Conservation (phyloP, 2,329 filamentous ascomycete genomes). For the Epichloe aotearoae region DNA sequence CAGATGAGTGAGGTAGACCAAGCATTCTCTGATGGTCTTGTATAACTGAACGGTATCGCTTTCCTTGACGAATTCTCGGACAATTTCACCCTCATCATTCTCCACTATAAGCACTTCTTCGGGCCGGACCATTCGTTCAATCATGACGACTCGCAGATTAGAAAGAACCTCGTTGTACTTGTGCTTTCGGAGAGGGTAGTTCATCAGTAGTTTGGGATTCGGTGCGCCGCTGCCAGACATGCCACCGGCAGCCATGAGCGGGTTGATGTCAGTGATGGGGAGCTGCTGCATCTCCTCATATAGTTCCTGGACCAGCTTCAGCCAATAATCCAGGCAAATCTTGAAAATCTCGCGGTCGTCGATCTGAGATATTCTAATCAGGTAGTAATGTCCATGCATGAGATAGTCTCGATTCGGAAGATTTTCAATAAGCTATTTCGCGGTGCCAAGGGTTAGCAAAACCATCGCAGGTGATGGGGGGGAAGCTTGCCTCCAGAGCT, state of each 20-base stretch:
- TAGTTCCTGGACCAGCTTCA: constrained; percentile 91
- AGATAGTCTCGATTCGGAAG: constrained; percentile 91
- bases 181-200: constrained; percentile 91
- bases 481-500: constrained; percentile 9
- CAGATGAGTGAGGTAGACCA: constrained; percentile 93
- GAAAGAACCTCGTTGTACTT: constrained; percentile 92
- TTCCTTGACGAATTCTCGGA: constrained; percentile 98
- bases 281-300: constrained; percentile 98
- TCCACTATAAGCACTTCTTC: constrained; percentile 99
- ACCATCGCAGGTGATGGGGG: background rate
- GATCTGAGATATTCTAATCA: constrained; percentile 96
- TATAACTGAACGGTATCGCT: constrained; percentile 98
- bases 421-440: constrained; percentile 70
- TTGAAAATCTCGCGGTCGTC: constrained; percentile 99
- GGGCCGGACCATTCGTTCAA: constrained; percentile 97
- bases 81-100: constrained; percentile 97
- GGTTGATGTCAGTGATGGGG: constrained; percentile 85
- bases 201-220: constrained; percentile 71
- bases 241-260: constrained; percentile 65
- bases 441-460: background rate
- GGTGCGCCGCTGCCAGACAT: constrained; percentile 70
- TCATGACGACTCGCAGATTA: constrained; percentile 94
- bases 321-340: constrained; percentile 98
- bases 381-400: constrained; percentile 91
- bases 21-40: constrained; percentile 94